phyloP scores from a whole-genome alignment of 2,329 filamentous ascomycete genomes.

The Gyromitra esculenta region DNA sequence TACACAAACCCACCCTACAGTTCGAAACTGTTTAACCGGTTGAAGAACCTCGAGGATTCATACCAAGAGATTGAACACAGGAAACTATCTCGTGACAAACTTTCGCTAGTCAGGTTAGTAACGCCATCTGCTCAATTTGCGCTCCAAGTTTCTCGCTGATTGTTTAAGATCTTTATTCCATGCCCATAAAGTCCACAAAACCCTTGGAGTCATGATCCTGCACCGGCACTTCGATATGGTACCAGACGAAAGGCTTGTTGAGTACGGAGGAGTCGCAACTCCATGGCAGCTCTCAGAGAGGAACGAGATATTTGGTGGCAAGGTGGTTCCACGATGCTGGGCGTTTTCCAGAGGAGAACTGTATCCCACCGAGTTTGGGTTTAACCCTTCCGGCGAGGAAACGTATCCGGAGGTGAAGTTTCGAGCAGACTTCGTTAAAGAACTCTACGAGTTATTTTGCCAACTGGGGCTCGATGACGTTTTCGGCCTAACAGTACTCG shows the following conservation, averaged over 20 bases:
- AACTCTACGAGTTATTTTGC: slow-evolving; percentile 43
- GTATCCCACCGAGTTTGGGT: slow-evolving; percentile 53
- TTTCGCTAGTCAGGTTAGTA: slow-evolving; percentile 47
- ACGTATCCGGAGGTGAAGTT: slow-evolving; percentile 43
- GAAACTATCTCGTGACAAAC: slow-evolving; percentile 29
- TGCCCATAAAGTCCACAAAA: slow-evolving; percentile 43
- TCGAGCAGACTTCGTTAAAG: slow-evolving; percentile 42
- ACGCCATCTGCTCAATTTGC: not conserved
- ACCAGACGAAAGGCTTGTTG: slow-evolving; percentile 50
- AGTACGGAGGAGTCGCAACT: slow-evolving; percentile 50
- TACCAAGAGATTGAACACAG: slow-evolving; percentile 37
- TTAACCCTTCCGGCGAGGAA: slow-evolving; percentile 39
- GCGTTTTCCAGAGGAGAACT: slow-evolving; percentile 45
- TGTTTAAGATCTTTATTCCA: slow-evolving; percentile 46
- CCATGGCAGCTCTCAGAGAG: slow-evolving; percentile 44
- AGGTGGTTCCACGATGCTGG: slow-evolving; percentile 50
- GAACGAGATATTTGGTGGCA: slow-evolving; percentile 51
- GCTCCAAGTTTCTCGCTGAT: not conserved
- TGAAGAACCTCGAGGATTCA: slow-evolving; percentile 48
- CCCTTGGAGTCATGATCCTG: slow-evolving; percentile 52
- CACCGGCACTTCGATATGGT: slow-evolving; percentile 52
- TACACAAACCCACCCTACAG: slow-evolving; percentile 37
- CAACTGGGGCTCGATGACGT: slow-evolving; percentile 42
- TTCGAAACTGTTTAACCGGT: slow-evolving; percentile 40
- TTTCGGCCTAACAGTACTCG: slow-evolving; percentile 50